These are phyloP conservation scores for Pyrenophora graminea DNA, from an alignment of 2,329 filamentous ascomycete species.

Conservation along the genomic window DNA sequence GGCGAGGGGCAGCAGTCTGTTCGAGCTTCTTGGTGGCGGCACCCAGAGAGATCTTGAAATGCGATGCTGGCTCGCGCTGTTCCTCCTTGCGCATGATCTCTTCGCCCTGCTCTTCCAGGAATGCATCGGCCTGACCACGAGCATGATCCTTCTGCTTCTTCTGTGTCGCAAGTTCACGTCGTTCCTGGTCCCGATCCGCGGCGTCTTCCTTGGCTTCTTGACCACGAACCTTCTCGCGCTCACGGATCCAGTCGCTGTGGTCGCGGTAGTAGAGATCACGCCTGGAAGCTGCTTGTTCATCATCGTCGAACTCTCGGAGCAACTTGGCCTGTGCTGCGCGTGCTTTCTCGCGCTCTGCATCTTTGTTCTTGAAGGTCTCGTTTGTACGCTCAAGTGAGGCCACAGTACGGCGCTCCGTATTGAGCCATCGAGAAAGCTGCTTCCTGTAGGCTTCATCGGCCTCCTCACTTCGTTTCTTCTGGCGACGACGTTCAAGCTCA, in stretches of 20 bases:
- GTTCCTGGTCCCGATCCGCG: conserved; percentile 77
- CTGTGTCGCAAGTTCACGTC: conserved; percentile 71
- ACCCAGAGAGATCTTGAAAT: conserved; percentile 89
- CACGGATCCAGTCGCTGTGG: conserved; percentile 80
- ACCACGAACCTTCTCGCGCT: conserved; percentile 72
- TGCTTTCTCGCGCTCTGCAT: conserved; percentile 65
- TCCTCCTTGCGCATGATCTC: conserved; percentile 62
- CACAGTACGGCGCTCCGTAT: conserved; percentile 80
- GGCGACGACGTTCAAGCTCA: conserved; percentile 75
- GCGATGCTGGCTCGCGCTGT: conserved; percentile 61
- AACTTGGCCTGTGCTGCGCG: conserved; percentile 71
- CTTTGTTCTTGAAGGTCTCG: conserved; percentile 77
- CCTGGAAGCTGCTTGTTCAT: conserved; percentile 75
- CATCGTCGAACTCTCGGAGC: conserved; percentile 85
- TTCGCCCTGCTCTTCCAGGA: conserved; percentile 81
- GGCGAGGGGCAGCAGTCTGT: conserved; percentile 61
- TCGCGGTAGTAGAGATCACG: conserved; percentile 84
- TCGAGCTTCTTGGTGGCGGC: conserved; percentile 76
- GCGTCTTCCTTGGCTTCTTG: conserved; percentile 79
- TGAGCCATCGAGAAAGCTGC: conserved; percentile 87
- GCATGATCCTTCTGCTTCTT: conserved; percentile 76
- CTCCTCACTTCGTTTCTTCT: conserved; percentile 73
- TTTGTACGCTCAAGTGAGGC: conserved; percentile 85
- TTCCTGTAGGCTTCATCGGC: conserved; percentile 81
- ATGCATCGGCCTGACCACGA: conserved; percentile 83